Conservation (phyloP, 176 grass and related monocot species). For the Bonia amplexicaulis region DNA sequence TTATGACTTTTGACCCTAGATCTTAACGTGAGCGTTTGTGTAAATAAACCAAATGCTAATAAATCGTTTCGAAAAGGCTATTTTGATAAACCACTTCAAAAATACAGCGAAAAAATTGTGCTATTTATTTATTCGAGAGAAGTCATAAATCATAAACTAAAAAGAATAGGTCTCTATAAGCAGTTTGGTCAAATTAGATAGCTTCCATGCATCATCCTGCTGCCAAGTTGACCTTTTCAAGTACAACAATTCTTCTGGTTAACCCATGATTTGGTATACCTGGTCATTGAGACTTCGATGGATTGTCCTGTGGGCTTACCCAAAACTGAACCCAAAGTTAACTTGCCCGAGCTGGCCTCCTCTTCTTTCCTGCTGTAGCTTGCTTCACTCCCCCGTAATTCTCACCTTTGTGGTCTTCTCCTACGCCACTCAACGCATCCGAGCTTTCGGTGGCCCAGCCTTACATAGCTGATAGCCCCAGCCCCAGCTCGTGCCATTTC, state of each 20-base stretch:
- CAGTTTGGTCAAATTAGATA: background rate
- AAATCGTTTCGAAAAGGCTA: no score
- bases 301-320: background rate
- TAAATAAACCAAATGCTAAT: no score
- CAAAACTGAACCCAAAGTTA: slow-evolving; percentile 13
- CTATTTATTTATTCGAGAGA: no score
- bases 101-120: accelerated
- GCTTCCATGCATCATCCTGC: background rate
- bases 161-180: background rate
- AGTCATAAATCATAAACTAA: no score
- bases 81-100: no score
- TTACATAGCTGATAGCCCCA: slow-evolving; percentile 18
- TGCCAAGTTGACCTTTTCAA: background rate
- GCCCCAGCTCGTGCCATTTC: background rate
- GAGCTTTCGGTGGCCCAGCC: background rate
- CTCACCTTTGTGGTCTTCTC: slow-evolving; percentile 17
- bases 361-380: background rate
- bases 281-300: background rate
- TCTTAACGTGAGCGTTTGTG: no score
- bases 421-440: slow-evolving; percentile 49
- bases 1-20: no score
- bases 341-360: slow-evolving; percentile 11
- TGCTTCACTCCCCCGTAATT: slow-evolving; percentile 34
- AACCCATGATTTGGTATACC: slow-evolving; percentile 4
- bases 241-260: background rate